Conservation (phyloP, 1,139 yeast species). For the Hemisphaericaspora xylofermentans region DNA sequence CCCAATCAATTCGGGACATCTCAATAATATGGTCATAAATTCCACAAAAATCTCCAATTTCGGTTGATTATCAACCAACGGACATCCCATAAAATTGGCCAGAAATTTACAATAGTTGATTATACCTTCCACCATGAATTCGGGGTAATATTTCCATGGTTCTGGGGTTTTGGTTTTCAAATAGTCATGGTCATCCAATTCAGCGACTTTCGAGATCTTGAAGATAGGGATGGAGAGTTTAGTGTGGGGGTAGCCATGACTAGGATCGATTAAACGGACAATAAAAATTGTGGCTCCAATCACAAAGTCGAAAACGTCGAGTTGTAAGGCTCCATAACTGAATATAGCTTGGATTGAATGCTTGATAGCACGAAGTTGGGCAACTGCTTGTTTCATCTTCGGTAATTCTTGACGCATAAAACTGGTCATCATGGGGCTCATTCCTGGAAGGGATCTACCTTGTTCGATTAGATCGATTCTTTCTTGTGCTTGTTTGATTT, state of each 20-base stretch:
- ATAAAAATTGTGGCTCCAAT: conserved; percentile 75
- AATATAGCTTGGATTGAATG: conserved; percentile 62
- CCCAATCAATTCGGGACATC: conserved; percentile 84
- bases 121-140: conserved; percentile 81
- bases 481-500: conserved; percentile 51
- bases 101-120: conserved; percentile 70
- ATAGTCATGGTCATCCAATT: conserved; percentile 68
- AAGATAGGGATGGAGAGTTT: conserved; percentile 64
- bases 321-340: conserved; percentile 51
- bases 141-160: conserved; percentile 88
- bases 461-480: conserved; percentile 50
- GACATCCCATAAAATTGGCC: conserved; percentile 58
- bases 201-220: conserved; percentile 46
- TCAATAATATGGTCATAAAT: conserved; percentile 67
- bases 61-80: conserved; percentile 51
- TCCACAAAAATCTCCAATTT: conserved; percentile 65
- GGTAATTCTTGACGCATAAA: conserved; percentile 41
- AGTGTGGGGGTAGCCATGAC: conserved; percentile 58
- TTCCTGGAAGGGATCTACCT: conserved; percentile 26
- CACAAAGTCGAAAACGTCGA: conserved; percentile 71
- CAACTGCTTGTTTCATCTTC: conserved; percentile 41
- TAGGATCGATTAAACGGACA: conserved; percentile 70
- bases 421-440: conserved; percentile 31
- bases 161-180: conserved; percentile 62
- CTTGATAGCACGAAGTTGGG: conserved; percentile 42